These are phyloP conservation scores for Fusarium sp. DNA, from an alignment of 2,329 filamentous ascomycete species.

Conservation along the genomic window DNA sequence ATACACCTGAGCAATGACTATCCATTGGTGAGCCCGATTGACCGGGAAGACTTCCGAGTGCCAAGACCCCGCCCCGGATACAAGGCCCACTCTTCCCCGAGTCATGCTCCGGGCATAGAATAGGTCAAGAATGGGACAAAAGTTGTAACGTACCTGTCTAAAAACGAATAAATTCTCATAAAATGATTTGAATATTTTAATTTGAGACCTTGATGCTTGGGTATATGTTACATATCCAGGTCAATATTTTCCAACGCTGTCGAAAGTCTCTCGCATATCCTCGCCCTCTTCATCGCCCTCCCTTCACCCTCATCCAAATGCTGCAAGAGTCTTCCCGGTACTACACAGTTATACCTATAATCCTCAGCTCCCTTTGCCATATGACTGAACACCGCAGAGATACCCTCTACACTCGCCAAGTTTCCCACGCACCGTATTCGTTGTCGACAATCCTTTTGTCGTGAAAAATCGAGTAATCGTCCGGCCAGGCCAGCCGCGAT, in stretches of 20 bases:
- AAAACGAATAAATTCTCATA: neutral
- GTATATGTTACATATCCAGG: neutral
- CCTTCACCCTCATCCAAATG: constrained; percentile 5
- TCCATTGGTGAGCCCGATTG: neutral
- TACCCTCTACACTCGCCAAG: constrained; percentile 8
- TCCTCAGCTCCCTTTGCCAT: constrained; percentile 16
- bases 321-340: constrained; percentile 9
- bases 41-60: neutral
- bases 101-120: neutral
- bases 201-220: neutral
- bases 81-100: neutral
- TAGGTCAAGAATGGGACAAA: neutral
- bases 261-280: constrained; percentile 17
- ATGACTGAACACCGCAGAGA: constrained; percentile 3
- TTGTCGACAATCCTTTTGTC: constrained; percentile 3
- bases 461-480: constrained; percentile 15
- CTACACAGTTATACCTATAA: constrained; percentile 11
- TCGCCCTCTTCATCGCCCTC: neutral
- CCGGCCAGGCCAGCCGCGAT: constrained; percentile 16
- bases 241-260: constrained; percentile 11
- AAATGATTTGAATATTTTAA: neutral
- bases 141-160: neutral
- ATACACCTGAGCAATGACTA: neutral
- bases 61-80: neutral
- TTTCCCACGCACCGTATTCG: neutral